Percentiles rank a stretch among this genome's conserved stretches.
Evolutionary conservation across 805 yeast species (phyloP).

Genomic region (Sungouiella blattae): DNA sequence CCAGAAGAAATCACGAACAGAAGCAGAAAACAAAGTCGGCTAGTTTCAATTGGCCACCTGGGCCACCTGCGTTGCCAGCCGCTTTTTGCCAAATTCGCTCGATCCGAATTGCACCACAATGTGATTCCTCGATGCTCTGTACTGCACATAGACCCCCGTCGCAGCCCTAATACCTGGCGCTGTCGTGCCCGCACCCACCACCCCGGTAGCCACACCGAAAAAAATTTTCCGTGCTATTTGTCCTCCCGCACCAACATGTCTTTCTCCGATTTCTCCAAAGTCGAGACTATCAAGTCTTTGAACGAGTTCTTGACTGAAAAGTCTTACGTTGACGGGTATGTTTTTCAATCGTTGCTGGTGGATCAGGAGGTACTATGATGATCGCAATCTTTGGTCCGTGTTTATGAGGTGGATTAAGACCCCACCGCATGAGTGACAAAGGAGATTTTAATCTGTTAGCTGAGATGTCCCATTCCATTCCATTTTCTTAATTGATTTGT

Average conservation of each 20-base stretch:
- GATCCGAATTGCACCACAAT: no score
- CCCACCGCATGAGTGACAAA: constrained; percentile 92
- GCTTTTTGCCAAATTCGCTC: no score
- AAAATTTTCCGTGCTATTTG: constrained; percentile 9
- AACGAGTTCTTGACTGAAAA: constrained; percentile 86
- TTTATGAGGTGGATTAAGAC: constrained; percentile 94
- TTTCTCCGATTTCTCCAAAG: constrained; percentile 76
- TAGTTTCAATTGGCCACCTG: no score
- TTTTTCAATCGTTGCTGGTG: no score
- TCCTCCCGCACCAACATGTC: constrained; percentile 48
- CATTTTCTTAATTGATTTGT: not conserved
- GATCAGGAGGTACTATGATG: constrained; percentile 64
- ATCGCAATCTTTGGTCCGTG: constrained; percentile 86
- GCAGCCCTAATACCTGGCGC: no score
- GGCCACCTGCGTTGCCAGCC: no score
- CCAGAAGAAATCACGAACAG: no score
- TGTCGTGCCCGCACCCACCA: no score
- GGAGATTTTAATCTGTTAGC: constrained; percentile 27
- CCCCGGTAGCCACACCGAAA: no score
- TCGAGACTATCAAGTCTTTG: constrained; percentile 59
- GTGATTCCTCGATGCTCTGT: no score
- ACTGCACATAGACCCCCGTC: no score
- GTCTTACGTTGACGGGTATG: constrained; percentile 96
- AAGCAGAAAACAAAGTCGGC: no score
- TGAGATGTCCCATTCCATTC: constrained; percentile 23